Conservation (phyloP, 2,329 filamentous ascomycete genomes). For the Pyricularia pennisetigena region DNA sequence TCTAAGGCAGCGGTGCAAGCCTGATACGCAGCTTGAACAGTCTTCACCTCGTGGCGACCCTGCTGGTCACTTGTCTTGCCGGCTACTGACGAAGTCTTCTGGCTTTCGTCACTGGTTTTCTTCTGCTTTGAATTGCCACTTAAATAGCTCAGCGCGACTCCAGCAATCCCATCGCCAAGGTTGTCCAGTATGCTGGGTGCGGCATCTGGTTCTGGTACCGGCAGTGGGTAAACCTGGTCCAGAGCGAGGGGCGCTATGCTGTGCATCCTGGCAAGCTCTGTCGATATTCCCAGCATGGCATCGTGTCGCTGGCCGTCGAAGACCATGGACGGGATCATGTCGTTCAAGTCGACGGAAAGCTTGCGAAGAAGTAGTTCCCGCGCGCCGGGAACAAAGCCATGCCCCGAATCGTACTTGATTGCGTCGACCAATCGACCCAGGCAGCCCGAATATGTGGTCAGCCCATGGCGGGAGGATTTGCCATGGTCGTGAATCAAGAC, state of each 20-base stretch:
- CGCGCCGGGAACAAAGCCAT: neutral
- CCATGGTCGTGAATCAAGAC: neutral
- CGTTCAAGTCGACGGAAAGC: slow-evolving; percentile 6
- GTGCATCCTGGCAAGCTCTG: neutral
- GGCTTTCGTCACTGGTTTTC: neutral
- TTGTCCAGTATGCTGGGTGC: neutral
- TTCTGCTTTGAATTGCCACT: neutral
- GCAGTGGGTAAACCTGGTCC: neutral
- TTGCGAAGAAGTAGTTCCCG: slow-evolving; percentile 5
- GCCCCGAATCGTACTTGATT: neutral
- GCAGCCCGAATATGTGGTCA: neutral
- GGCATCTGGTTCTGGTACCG: neutral
- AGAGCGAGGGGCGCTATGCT: neutral
- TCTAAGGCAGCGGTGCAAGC: neutral
- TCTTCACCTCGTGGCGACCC: neutral
- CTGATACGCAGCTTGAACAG: neutral
- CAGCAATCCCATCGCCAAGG: neutral
- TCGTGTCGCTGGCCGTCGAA: neutral
- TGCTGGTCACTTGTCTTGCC: neutral
- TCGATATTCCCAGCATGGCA: neutral
- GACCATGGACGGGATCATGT: slow-evolving; percentile 4
- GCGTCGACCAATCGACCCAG: neutral
- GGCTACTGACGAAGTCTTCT: neutral
- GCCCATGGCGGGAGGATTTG: neutral
- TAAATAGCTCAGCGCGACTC: neutral